Base-by-base conservation (phyloP, 768 basidiomycete species). In the Macrolepiota fuliginosa region DNA sequence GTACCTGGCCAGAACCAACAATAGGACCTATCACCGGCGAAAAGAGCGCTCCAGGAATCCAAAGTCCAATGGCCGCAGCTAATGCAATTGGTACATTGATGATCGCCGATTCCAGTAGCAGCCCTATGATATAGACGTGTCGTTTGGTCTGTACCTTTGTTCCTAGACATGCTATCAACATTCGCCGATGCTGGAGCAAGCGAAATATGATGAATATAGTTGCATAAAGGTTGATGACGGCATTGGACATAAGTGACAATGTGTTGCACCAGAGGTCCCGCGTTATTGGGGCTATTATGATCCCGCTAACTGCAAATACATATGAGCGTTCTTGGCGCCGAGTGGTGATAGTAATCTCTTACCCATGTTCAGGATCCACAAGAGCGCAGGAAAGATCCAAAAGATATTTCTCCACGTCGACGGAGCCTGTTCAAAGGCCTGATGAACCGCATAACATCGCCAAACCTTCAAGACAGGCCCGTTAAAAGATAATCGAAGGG, bases 361-460 rank as follows among this genome's bases (percentile, higher is more conserved):
- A 55, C 54, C 54, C 4, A 39, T 4, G 24, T 24, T 29, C 9
- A 55, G 22, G 12, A 25, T 22, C 54, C 54, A 55, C 22, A 55
- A 24, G 10, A 37, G 24, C 6, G 36, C 36, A 40, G 54, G 54
- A 40, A 55, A 32, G 29, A 40, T 15, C 54, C 54, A 55, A 22
- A 55, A 42, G n/a, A 55, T 55, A 27, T 55, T 25, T 11, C 37
- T 19, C 54, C 54, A 55, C 13, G 15, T 25, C 7, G 22, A 9
- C 22, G 36, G 22, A 4, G n/a, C 15, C 19, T 39, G 39, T 2
- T 32, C 39, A 4, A 55, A 25, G 6, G 17, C 46, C 19, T 24
- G 27, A 7, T 58, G 56, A 11, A 58, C 46, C 47, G 50, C 50
- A 37, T 37, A 58, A 32, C 56, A 58, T 39, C 56, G 46, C 56